Conservation (phyloP, 768 basidiomycete genomes). For the Neoboletus subvelutipes region DNA sequence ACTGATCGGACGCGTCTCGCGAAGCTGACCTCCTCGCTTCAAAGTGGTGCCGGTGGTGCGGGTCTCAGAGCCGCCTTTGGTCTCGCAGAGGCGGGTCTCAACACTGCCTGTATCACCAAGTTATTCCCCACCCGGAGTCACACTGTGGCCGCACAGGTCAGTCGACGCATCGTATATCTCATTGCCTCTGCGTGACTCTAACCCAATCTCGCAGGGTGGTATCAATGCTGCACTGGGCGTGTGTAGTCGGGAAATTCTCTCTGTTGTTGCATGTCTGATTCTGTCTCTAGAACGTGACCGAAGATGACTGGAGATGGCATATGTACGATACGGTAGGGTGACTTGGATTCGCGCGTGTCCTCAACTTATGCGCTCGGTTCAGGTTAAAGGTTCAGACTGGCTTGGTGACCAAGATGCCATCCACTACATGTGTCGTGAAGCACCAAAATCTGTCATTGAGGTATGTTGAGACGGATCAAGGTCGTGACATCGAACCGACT, state of each 20-base stretch:
- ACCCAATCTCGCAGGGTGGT: constrained; percentile 63
- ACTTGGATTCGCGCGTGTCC: neutral
- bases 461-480: constrained; percentile 37
- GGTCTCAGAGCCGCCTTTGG: constrained; percentile 98
- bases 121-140: constrained; percentile 98
- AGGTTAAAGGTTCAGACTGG: constrained; percentile 99
- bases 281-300: constrained; percentile 84
- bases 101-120: constrained; percentile 99
- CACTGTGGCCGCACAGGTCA: constrained; percentile 94
- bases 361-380: constrained; percentile 19
- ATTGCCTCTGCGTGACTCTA: constrained; percentile 5
- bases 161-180: constrained; percentile 16
- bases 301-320: constrained; percentile 99
- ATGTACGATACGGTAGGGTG: constrained; percentile 89
- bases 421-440: constrained; percentile 99
- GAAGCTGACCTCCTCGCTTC: constrained; percentile 12
- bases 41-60: constrained; percentile 94
- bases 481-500: neutral
- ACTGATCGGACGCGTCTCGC: neutral
- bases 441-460: constrained; percentile 91
- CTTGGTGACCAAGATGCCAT: constrained; percentile 99
- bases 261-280: constrained; percentile 6
- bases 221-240: constrained; percentile 97
- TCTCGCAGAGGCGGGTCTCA: constrained; percentile 96
- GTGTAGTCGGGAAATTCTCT: constrained; percentile 30